phyloP scores from a whole-genome alignment of 208 protist genomes.

The Acanthamoeba royreba region DNA sequence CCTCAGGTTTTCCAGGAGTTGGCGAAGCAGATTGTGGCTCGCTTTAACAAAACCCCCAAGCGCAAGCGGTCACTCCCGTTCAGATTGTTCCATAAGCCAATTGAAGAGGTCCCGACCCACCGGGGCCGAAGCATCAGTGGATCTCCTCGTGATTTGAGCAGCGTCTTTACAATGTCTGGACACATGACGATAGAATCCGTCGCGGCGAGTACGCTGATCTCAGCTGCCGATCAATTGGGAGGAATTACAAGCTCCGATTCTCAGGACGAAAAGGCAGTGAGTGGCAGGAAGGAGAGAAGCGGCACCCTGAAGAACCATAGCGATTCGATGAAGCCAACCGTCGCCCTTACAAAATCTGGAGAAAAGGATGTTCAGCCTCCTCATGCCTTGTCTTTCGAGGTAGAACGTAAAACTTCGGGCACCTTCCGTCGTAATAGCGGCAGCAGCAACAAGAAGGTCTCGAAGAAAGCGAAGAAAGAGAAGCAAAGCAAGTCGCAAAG shows the following conservation, averaged over 20 bases:
- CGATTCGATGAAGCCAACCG: too few species aligned
- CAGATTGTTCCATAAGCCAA: neutral
- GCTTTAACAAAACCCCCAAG: neutral
- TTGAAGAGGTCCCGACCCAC: neutral
- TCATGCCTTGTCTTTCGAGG: neutral
- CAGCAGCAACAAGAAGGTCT: neutral
- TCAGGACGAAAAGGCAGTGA: too few species aligned
- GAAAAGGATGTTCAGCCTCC: neutral
- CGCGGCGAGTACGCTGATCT: too few species aligned
- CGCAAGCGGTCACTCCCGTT: neutral
- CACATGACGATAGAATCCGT: too few species aligned
- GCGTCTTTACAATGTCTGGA: too few species aligned
- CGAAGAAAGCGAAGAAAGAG: neutral
- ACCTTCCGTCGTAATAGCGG: neutral
- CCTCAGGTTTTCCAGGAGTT: neutral
- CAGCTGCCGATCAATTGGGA: too few species aligned
- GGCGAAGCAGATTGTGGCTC: neutral
- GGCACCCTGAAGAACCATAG: too few species aligned
- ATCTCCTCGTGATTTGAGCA: neutral
- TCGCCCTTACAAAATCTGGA: neutral
- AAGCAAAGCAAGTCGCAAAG: neutral
- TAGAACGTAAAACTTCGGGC: neutral
- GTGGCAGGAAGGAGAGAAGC: too few species aligned
- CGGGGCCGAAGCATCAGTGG: neutral
- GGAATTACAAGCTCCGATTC: too few species aligned